phyloP scores from a whole-genome alignment of 352 stramenopile species.

The Pythium rishiriense region DNA sequence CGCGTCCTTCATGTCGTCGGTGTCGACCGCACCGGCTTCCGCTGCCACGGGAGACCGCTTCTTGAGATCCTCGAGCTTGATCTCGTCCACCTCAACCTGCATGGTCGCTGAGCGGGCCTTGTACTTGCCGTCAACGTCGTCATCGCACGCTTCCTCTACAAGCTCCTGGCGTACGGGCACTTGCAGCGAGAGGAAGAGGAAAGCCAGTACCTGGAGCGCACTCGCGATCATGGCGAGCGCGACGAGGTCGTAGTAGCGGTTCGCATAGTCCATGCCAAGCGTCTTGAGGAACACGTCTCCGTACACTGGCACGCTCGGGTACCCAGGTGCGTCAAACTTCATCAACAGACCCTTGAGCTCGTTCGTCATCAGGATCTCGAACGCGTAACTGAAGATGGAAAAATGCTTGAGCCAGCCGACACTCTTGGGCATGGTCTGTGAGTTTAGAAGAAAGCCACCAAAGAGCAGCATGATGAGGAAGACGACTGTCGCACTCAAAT shows the following conservation, averaged over 20 bases:
- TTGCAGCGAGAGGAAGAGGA: conserved; percentile 65
- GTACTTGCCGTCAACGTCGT: neutral
- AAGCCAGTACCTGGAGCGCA: conserved; percentile 59
- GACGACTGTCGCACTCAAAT: conserved; percentile 70
- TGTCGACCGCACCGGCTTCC: neutral
- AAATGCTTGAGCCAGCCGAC: conserved; percentile 78
- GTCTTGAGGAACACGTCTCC: conserved; percentile 85
- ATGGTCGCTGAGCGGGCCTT: conserved; percentile 17
- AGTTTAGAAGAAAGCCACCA: conserved; percentile 87
- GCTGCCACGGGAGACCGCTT: neutral
- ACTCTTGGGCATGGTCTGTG: conserved; percentile 68
- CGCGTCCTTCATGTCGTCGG: neutral
- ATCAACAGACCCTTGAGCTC: conserved; percentile 74
- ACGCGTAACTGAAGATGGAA: conserved; percentile 87
- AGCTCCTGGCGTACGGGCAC: conserved; percentile 54
- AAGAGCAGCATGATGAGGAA: conserved; percentile 85
- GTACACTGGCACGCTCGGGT: conserved; percentile 74
- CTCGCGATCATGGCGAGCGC: conserved; percentile 55
- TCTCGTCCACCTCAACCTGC: conserved; percentile 23
- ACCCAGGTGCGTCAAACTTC: conserved; percentile 76
- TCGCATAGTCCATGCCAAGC: conserved; percentile 78
- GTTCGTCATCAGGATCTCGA: conserved; percentile 87
- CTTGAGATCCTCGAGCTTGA: conserved; percentile 23
- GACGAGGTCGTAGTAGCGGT: conserved; percentile 68
- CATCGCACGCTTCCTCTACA: conserved; percentile 11